Evolutionary conservation across 2,329 filamentous ascomycete genomes (phyloP).

Genomic region (Chaetomiaceae sp.): DNA sequence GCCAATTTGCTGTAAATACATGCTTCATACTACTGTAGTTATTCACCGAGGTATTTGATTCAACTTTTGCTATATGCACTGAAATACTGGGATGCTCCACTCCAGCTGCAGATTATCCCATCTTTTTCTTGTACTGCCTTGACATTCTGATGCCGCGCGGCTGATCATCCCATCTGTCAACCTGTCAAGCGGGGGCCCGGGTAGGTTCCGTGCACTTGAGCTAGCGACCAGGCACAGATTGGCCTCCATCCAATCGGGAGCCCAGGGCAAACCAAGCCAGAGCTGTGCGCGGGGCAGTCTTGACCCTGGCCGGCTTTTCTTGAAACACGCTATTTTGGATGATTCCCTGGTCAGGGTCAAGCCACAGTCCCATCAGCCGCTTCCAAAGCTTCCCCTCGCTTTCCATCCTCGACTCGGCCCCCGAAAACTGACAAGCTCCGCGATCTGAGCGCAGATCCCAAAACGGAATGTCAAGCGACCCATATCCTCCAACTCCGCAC

Average conservation of each 20-base stretch:
- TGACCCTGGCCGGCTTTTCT: not conserved
- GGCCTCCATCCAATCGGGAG: conserved; percentile 4
- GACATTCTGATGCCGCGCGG: not conserved
- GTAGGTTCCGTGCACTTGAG: not conserved
- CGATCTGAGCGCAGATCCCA: not conserved
- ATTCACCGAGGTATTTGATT: too few relatives aligned
- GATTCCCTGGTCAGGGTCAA: conserved; percentile 4
- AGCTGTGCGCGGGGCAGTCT: not conserved
- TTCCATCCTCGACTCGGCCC: not conserved
- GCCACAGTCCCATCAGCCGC: conserved; percentile 8
- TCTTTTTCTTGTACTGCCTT: not conserved
- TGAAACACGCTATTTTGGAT: conserved; percentile 13
- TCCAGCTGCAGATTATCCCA: not conserved
- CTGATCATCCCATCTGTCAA: conserved; percentile 8
- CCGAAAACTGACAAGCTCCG: not conserved
- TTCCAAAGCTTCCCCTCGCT: not conserved
- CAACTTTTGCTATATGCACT: too few relatives aligned
- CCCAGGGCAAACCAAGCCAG: not conserved
- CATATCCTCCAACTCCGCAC: not conserved
- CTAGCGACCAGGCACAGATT: conserved; percentile 1
- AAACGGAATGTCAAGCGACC: not conserved
- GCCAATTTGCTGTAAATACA: too few relatives aligned
- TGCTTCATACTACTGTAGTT: too few relatives aligned
- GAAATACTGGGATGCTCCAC: too few relatives aligned
- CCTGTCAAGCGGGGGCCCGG: not conserved